Conservation (phyloP, 1,139 yeast species). For the Taphrina populina region DNA sequence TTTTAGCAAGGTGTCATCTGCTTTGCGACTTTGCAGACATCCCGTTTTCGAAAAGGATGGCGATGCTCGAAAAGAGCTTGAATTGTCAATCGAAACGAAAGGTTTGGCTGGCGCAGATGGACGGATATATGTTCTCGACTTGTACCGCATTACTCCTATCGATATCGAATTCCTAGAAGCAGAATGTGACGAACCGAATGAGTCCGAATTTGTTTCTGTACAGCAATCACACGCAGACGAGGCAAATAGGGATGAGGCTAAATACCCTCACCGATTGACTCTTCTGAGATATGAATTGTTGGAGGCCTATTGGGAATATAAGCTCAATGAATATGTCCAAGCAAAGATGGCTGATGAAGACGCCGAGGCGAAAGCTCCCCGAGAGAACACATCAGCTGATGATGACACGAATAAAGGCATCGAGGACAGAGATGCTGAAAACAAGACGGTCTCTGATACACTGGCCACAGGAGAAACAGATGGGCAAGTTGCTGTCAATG, state of each 20-base stretch:
- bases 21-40: slow-evolving; percentile 76
- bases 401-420: slow-evolving; percentile 35
- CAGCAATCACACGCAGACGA: slow-evolving; percentile 40
- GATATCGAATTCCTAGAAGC: slow-evolving; percentile 73
- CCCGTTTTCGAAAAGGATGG: slow-evolving; percentile 52
- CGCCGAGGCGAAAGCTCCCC: slow-evolving; percentile 6
- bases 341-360: slow-evolving; percentile 40
- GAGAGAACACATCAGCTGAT: slow-evolving; percentile 35
- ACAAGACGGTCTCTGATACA: slow-evolving; percentile 21
- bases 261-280: slow-evolving; percentile 78
- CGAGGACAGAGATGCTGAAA: slow-evolving; percentile 34
- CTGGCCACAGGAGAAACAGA: slow-evolving; percentile 16
- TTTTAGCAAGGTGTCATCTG: slow-evolving; percentile 64
- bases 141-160: slow-evolving; percentile 78
- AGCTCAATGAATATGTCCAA: slow-evolving; percentile 56
- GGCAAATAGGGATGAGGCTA: slow-evolving; percentile 48
- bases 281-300: slow-evolving; percentile 84
- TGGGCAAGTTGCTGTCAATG: slow-evolving; percentile 17
- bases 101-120: slow-evolving; percentile 86
- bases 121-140: slow-evolving; percentile 77
- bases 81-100: slow-evolving; percentile 74
- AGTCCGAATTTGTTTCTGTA: slow-evolving; percentile 11
- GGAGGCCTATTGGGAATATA: slow-evolving; percentile 82
- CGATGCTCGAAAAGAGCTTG: slow-evolving; percentile 48
- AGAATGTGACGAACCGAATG: slow-evolving; percentile 13